Evolutionary conservation across 1,139 yeast genomes (phyloP), one percentile per base, ranked within the genome.

Genomic region (Chernovozyma sophiae-reginae): DNA sequence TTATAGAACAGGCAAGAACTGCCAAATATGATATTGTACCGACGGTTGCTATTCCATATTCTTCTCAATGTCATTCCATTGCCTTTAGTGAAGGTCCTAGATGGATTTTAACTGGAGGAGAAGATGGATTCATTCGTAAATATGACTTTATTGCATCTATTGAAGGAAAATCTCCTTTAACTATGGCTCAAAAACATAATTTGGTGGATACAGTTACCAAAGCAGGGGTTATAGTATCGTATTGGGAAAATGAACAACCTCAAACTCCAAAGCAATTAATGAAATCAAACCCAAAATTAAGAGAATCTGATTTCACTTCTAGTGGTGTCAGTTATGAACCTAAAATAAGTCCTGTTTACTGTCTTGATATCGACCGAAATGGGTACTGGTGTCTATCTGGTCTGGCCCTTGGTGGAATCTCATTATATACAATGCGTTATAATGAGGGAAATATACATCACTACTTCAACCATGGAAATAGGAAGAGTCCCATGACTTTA

Each of bases 211-310:
- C 95, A 0, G 77, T 92, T 27, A 75, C 85, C 18, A 83, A 80
- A 49, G 92, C 92, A 0, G 98, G 97, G 4, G 83, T 86, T 2
- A 63, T 90, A 12, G 60, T 75, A 24, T 82, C 95, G 0, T 92
- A 87, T 60, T 92, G 97, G 97, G 97, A 90, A 53, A 94, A 92
- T 57, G 98, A 90, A 58, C 86, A 87, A 52, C 96, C 96, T 0
- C 65, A 77, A 40, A 64, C 75, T 22, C 62, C 60, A 43, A 53
- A 56, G 13, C 61, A 69, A 41, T 46, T 75, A 41, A 45, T 70
- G 63, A 43, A 43, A 52, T 53, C 50, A 47, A 70, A 65, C 62
- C 78, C 65, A 47, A 74, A 56, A 46, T 53, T 72, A 32, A 71
- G 72, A 40, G 60, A 56, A 11, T 60, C 65, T 31, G 76, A 74